Evolutionary conservation across 2,329 filamentous ascomycete genomes (phyloP).

Genomic region (Xylariaceae sp.): DNA sequence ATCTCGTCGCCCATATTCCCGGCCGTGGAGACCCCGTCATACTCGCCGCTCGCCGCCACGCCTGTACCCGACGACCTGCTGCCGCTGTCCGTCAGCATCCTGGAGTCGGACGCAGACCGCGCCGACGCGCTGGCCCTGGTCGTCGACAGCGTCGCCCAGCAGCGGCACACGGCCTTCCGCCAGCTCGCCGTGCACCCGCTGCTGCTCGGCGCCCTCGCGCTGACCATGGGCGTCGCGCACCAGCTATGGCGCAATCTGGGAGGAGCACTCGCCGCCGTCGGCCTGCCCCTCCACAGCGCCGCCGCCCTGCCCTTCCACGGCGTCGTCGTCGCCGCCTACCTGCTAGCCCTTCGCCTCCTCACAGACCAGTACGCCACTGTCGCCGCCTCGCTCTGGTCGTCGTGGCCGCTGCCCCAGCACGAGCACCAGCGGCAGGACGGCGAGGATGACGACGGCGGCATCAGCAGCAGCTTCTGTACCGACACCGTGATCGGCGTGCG

Average conservation of each 20-base stretch:
- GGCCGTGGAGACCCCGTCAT: constrained; percentile 28
- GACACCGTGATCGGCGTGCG: constrained; percentile 59
- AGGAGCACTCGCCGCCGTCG: no score
- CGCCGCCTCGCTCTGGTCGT: constrained; percentile 54
- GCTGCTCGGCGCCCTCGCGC: constrained; percentile 39
- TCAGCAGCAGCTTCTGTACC: constrained; percentile 15
- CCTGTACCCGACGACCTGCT: constrained; percentile 47
- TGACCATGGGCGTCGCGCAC: constrained; percentile 36
- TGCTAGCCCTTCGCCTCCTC: constrained; percentile 53
- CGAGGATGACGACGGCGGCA: constrained; percentile 20
- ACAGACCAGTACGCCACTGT: constrained; percentile 54
- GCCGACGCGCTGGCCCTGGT: constrained; percentile 63
- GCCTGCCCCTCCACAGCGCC: no score
- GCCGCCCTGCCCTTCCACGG: constrained; percentile 50
- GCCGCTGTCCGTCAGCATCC: constrained; percentile 53
- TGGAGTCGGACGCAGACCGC: constrained; percentile 51
- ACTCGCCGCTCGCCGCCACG: constrained; percentile 28
- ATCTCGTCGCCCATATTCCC: constrained; percentile 32
- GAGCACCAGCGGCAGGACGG: constrained; percentile 14
- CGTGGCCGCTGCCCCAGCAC: constrained; percentile 52
- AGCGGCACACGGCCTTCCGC: constrained; percentile 60
- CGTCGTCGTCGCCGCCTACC: constrained; percentile 54
- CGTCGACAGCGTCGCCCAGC: constrained; percentile 75
- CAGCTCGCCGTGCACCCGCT: constrained; percentile 58
- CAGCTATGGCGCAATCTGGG: constrained; percentile 42